A percentile compares a stretch with the other conserved stretches of the same genome.
phyloP scores from a whole-genome alignment of 2,329 filamentous ascomycete species.

The Exophiala sp. region DNA sequence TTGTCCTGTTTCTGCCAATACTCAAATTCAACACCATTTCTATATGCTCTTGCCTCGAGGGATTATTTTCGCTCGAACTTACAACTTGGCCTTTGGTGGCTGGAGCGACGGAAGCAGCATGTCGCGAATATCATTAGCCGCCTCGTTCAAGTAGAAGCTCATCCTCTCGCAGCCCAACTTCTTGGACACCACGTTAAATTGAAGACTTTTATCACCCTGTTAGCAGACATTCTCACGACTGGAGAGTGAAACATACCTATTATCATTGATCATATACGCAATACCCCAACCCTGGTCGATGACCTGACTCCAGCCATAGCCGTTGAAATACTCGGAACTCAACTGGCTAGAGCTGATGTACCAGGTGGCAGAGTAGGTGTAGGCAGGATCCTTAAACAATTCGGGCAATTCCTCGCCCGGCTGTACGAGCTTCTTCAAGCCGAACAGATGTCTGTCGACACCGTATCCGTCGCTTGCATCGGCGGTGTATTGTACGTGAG shows the following conservation, averaged over 20 bases:
- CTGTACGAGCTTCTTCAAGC: slow-evolving; percentile 83
- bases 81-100: slow-evolving; percentile 82
- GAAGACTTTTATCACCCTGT: slow-evolving; percentile 58
- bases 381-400: slow-evolving; percentile 85
- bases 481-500: slow-evolving; percentile 85
- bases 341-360: slow-evolving; percentile 85
- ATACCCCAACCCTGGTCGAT: slow-evolving; percentile 95
- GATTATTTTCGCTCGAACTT: slow-evolving; percentile 32
- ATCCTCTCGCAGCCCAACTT: slow-evolving; percentile 84
- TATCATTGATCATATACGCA: slow-evolving; percentile 99
- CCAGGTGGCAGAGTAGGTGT: slow-evolving; percentile 79
- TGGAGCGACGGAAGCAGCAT: slow-evolving; percentile 77
- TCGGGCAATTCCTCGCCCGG: slow-evolving; percentile 76
- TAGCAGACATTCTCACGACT: slow-evolving; percentile 22
- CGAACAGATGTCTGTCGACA: slow-evolving; percentile 95
- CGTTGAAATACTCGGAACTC: slow-evolving; percentile 96
- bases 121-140: slow-evolving; percentile 83
- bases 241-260: slow-evolving; percentile 57
- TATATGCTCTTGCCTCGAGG: too few relatives aligned
- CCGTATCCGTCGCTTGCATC: slow-evolving; percentile 89
- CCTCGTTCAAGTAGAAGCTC: slow-evolving; percentile 94
- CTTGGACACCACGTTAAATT: slow-evolving; percentile 98
- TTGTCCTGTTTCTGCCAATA: too few relatives aligned
- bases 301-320: slow-evolving; percentile 98
- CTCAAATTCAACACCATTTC: too few relatives aligned